These are phyloP conservation scores for Hanseniaspora vineae DNA, from an alignment of 805 yeast species.

Conservation along the genomic window DNA sequence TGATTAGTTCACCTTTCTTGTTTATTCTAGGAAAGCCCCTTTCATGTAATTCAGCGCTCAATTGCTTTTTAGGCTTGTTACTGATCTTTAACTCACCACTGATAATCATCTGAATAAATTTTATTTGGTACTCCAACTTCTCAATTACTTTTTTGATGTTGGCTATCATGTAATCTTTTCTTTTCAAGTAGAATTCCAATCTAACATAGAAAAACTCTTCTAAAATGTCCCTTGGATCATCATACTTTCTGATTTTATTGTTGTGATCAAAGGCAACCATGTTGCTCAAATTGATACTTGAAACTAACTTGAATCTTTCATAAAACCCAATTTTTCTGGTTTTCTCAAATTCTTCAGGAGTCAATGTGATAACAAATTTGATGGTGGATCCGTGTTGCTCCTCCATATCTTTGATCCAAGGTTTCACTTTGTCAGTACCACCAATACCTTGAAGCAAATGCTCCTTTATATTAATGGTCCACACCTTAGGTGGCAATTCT, in stretches of 20 bases:
- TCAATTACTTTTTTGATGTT: conserved; percentile 64
- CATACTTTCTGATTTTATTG: conserved; percentile 78
- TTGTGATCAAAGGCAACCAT: conserved; percentile 93
- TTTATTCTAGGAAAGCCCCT: conserved; percentile 67
- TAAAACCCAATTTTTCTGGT: conserved; percentile 62
- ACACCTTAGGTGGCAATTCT: conserved; percentile 81
- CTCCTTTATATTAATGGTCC: conserved; percentile 89
- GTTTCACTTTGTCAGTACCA: conserved; percentile 58
- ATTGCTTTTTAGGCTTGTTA: conserved; percentile 55
- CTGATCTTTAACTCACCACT: conserved; percentile 57
- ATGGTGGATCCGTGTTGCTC: conserved; percentile 84
- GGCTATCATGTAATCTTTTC: conserved; percentile 69
- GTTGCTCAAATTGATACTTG: conserved; percentile 59
- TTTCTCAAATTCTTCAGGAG: conserved; percentile 73
- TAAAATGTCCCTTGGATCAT: conserved; percentile 61
- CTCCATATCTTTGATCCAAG: conserved; percentile 90
- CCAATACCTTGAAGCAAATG: conserved; percentile 58
- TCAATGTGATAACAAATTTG: conserved; percentile 62
- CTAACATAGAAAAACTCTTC: conserved; percentile 78
- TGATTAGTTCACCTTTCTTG: conserved; percentile 52
- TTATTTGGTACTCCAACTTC: conserved; percentile 68
- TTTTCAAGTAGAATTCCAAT: conserved; percentile 77
- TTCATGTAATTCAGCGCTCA: conserved; percentile 49
- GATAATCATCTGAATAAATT: conserved; percentile 83
- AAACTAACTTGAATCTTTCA: conserved; percentile 68